A percentile compares a stretch with the other conserved stretches of the same genome.
Conservation (phyloP, 2,329 filamentous ascomycete genomes). For the Epichloe baconii region DNA sequence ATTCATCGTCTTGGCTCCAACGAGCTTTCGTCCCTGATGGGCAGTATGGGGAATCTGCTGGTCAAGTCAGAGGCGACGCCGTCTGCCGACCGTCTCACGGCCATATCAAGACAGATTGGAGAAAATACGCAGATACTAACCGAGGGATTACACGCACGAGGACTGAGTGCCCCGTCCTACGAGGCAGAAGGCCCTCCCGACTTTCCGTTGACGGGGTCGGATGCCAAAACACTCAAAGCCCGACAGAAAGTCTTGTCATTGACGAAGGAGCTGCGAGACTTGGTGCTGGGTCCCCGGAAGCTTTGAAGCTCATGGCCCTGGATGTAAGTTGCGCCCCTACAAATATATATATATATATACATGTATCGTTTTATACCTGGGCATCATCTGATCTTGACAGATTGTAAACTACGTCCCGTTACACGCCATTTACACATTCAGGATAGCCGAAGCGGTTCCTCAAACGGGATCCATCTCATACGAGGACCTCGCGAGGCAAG, state of each 20-base stretch:
- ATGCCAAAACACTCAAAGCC: slow-evolving; percentile 5
- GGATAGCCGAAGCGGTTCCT: slow-evolving; percentile 18
- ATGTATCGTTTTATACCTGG: too few species aligned
- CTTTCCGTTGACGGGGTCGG: slow-evolving; percentile 7
- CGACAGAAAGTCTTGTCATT: slow-evolving; percentile 11
- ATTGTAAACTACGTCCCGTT: slow-evolving; percentile 16
- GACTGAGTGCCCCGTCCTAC: slow-evolving; percentile 11
- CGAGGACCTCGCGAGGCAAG: slow-evolving; percentile 12
- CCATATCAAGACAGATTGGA: slow-evolving; percentile 9
- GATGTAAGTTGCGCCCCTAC: slow-evolving; percentile 11
- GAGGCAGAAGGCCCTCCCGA: slow-evolving; percentile 9
- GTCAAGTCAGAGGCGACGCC: neutral
- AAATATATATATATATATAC: too few species aligned
- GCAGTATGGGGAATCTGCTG: slow-evolving; percentile 2
- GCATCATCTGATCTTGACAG: slow-evolving; percentile 4
- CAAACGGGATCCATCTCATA: slow-evolving; percentile 15
- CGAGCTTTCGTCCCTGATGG: neutral
- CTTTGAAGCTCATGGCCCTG: slow-evolving; percentile 14
- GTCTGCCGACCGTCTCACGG: slow-evolving; percentile 9
- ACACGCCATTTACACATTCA: slow-evolving; percentile 19
- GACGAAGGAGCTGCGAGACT: slow-evolving; percentile 12
- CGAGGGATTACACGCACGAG: slow-evolving; percentile 7
- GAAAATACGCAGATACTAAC: slow-evolving; percentile 10
- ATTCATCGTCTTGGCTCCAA: too few species aligned
- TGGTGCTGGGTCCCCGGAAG: slow-evolving; percentile 11